Evolutionary conservation across 2,329 filamentous ascomycete genomes (phyloP), one percentile per base, ranked within the genome.

Genomic region (Dryadomyces quercus-mongolicae): DNA sequence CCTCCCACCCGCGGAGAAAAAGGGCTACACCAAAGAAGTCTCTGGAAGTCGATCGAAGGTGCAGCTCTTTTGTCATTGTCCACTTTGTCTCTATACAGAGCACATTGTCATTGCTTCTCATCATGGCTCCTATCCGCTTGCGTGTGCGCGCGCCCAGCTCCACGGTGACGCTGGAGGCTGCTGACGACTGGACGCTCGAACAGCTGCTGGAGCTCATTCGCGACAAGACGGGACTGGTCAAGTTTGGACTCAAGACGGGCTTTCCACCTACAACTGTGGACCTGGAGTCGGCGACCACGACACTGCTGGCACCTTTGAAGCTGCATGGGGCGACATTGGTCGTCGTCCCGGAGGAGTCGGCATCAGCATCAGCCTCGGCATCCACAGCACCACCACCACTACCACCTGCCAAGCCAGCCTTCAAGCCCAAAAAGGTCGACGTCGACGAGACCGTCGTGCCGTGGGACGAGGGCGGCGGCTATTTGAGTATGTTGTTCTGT

Each of bases 161-260:
- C 59, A 81, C 83, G 49, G 83, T 84, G 38, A 84, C 81, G 3
- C 70, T 95, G 52, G 80, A 80, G 16, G 72, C 95, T 31, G 73
- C 81, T 40, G 83, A 89, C 54, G 71, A 78, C 57, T 84, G 87
- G 52, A 85, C 81, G 3, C 76, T 88, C 48, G 71, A 70, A 49
- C 74, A 82, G 53, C 73, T 91, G 1, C 71, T 84, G 49, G 65
- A 74, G 4, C 72, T 78, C 51, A 82, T 91, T 62, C 75, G 74
- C 52, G 70, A 78, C 51, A 79, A 81, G 62, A 88, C 86, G 1
- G 78, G 78, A 5, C 74, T 92, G 16, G 63, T 74, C 7, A 73
- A 74, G 15, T 90, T 92, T 63, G 80, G 86, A 46, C 72, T 95
- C 58, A 95, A 93, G 73, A 88, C 85, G 69, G 89, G 89, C 40